Evolutionary conservation across 306 rosid species (phyloP), one percentile per base, ranked within the genome.

Genomic region (Gastrolobium bilobum): DNA sequence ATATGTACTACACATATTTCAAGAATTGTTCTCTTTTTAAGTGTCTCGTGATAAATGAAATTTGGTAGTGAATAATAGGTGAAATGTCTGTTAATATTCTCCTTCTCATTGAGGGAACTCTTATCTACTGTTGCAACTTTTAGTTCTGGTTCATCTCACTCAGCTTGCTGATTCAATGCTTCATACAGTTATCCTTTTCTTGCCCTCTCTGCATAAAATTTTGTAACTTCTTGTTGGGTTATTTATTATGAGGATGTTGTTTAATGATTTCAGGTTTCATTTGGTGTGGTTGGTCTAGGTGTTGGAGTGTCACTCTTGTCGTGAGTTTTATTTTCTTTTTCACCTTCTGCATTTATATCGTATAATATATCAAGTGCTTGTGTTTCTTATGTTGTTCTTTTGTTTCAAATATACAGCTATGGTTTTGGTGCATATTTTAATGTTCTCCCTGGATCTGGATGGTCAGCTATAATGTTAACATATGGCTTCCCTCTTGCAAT

Each of bases 401-500:
- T 56, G 42, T 83, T 70, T 68, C 34, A 4, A 31, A 56, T 68
- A 43, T 52, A 33, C 83, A 95, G 99, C 68, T 93, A 93, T 86
- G 99, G 99, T 54, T 95, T 95, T 68, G 99, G 99, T 57, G 98
- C 99, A 44, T 95, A 95, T 70, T 95, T 95, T 77, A 95, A 90
- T 81, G 44, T 93, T 71, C 90, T 93, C 39, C 99, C 99, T 0
- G 99, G 98, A 63, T 93, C 99, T 35, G 99, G 90, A 88, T 95
- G 99, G 99, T 95, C 99, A 14, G 98, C 98, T 43, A 2, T 95
- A 50, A 95, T 95, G 99, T 83, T 93, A 76, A 95, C 99, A 9
- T 95, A 95, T 83, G 99, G 98, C 65, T 95, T 95, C 74, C 99
- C 99, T 80, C 99, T 95, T 83, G 94, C 98, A 64, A 91, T 95